Base-by-base conservation (phyloP, 2,329 filamentous ascomycete genomes). In the Trichoderma sp. region DNA sequence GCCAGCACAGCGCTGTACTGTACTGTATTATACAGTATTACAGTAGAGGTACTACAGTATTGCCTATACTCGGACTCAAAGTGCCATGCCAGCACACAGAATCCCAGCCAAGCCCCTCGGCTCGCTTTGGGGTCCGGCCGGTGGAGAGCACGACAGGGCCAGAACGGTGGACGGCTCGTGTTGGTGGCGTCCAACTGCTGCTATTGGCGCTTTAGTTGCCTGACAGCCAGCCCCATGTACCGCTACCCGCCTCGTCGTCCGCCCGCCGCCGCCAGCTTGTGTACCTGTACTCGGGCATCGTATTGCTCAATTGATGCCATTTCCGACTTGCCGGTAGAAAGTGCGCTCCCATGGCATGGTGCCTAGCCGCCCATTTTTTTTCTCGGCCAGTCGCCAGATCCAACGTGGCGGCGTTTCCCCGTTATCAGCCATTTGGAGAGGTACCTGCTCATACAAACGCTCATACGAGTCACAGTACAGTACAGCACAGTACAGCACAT, bases 151-250 rank as follows among this genome's bases (percentile, higher is more conserved):
- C 37, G 32, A 9, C 59, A 52, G 59, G 61, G 61, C 45, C 61
- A 64, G 61, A 64, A 64, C 61, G 61, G 52, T 63, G 59, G 61
- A 8, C 52, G 50, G 22, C 45, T 63, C 58, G 58, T 61, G 58
- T 52, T 56, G 50, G 64, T 59, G 64, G 64, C 64, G 64, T 37
- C 42, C 17, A 61, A 8, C 34, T 35, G 52, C 32, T 35, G 32
- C 17, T 37, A 50, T 50, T 25, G 45, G 22, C 45, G 45, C n/a
- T 13, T 22, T 45, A 45, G 39, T 19, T 29, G 29, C 29, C 7
- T 29, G 29, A 29, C 29, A 29, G 22, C 19, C 19, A 22, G 45
- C 22, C 22, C 53, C 12, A 56, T n/a, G 53, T 56, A 56, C n/a
- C 8, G 12, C 19, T 56, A 37, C 53, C 19, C 52, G 17, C 5